Base-by-base conservation (phyloP, 495 filamentous ascomycete genomes). In the Poronia punctata region DNA sequence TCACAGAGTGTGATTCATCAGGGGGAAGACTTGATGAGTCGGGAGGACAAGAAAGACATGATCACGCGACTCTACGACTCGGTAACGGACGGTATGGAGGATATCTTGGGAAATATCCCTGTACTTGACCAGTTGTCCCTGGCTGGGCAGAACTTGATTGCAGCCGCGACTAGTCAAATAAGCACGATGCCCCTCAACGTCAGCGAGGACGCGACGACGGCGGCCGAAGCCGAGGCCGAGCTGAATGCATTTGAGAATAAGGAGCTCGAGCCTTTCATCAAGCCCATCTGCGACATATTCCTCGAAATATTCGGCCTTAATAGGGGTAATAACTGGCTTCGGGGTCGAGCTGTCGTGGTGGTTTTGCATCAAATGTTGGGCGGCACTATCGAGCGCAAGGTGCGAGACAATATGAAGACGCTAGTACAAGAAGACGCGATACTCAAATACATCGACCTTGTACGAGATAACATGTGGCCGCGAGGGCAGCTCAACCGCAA, bases 231-330 rank as follows among this genome's bases (percentile, higher is more conserved):
- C 2, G 88, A 97, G 59, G 88, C 88, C 0, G 93, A 99, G 60
- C 70, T 99, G 16, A 85, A 84, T 31, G 93, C 93, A 4, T 97
- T 95, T 49, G 92, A 96, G 53, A 79, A 87, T 46, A 79, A 82
- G 42, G 86, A 94, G 50, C 68, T 87, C 0, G 86, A 94, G 54
- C 93, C 93, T 5, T 96, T 99, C 60, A 88, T 99, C 48, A 97
- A 95, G 54, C 93, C 93, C 6, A 95, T 99, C 47, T 96, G 88
- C 61, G 92, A 99, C 60, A 76, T 97, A 38, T 99, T 99, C 60
- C 79, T 97, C 26, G 93, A 97, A 65, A 74, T 86, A 8, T 99
- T 99, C 59, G 88, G 95, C 56, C 75, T 97, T 18, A 95, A 95
- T 55, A 78, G 81, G 20, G 89, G 88, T 12, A 95, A 89, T 60